Evolutionary conservation across 495 filamentous ascomycete genomes (phyloP).

Genomic region (Hypoxylon cercidicola): DNA sequence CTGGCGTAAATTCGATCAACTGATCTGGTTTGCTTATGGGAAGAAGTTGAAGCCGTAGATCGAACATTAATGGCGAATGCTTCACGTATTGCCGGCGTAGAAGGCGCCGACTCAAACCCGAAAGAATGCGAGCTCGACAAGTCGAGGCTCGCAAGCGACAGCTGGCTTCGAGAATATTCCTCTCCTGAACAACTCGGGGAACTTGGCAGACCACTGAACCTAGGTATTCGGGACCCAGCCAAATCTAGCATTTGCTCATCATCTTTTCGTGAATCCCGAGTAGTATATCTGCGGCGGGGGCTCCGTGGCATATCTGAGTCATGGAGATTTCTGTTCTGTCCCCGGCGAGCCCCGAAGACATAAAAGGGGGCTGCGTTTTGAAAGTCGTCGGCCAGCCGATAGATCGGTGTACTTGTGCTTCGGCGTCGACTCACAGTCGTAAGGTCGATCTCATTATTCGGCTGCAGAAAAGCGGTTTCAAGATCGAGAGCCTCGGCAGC

Average conservation of each 20-base stretch:
- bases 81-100: slow-evolving; percentile 41
- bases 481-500: slow-evolving; percentile 61
- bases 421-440: slow-evolving; percentile 44
- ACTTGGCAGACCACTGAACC: neutral
- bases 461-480: slow-evolving; percentile 57
- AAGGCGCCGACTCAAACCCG: slow-evolving; percentile 26
- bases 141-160: slow-evolving; percentile 25
- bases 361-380: slow-evolving; percentile 45
- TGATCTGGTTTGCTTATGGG: slow-evolving; percentile 31
- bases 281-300: slow-evolving; percentile 26
- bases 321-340: slow-evolving; percentile 12
- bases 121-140: slow-evolving; percentile 20
- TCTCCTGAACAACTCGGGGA: slow-evolving; percentile 12
- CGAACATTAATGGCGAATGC: slow-evolving; percentile 40
- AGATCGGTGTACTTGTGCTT: slow-evolving; percentile 49
- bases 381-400: slow-evolving; percentile 42
- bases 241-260: slow-evolving; percentile 11
- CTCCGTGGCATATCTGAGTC: slow-evolving; percentile 5
- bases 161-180: slow-evolving; percentile 1
- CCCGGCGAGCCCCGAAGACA: slow-evolving; percentile 38
- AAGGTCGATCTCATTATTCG: slow-evolving; percentile 51
- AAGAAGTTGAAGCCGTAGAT: slow-evolving; percentile 11
- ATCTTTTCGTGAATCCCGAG: slow-evolving; percentile 15
- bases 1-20: slow-evolving; percentile 43
- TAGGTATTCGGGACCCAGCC: slow-evolving; percentile 12